Base-by-base conservation (phyloP, 192 early-diverging fungal genomes). In the Coemansia biformis region DNA sequence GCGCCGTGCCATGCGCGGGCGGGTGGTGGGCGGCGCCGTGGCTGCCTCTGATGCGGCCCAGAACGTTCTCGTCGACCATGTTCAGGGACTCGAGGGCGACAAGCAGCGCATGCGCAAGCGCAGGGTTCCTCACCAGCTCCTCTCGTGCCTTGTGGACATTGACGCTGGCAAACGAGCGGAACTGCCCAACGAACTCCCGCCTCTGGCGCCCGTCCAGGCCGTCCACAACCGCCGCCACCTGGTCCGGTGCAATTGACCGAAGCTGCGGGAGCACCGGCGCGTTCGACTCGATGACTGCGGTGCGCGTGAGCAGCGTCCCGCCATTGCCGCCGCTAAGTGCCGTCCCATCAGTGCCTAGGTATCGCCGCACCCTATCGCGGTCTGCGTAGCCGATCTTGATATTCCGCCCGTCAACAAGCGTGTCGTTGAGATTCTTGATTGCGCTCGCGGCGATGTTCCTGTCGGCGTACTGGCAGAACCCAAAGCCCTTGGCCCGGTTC, bases 341-440 rank as follows among this genome's bases (percentile, higher is more conserved):
- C 17, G 58, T 51, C 5, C 50, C 64, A 15, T 66, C 57, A 4
- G 52, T 63, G 26, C 55, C 51, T 26, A 71, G 45, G 24, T 67
- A 62, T 16, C 62, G 51, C 7, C 58, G 34, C 8, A 63, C 41
- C 11, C 57, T 29, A 9, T 42, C 53, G 10, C 57, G 66, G 38
- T 96, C 90, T 2, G 93, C 93, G 74, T 86, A 96, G 40, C 91
- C 93, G n/a, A 98, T 89, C 38, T 91, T 81, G 13, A 98, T 69
- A 51, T 81, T 80, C 12, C 95, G 77, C 14, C 91, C 91, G 17
- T 84, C 86, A n/a, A 96, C 79, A 31, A 92, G 90, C 33, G 91
- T 84, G 43, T 86, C 85, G 59, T 91, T 90, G 42, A 98, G 78
- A 51, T 96, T 96, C 45, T 91, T 79, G 16, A 95, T 92, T 22